Conservation (phyloP, 805 yeast genomes). For the Teunomyces funiuensis region DNA sequence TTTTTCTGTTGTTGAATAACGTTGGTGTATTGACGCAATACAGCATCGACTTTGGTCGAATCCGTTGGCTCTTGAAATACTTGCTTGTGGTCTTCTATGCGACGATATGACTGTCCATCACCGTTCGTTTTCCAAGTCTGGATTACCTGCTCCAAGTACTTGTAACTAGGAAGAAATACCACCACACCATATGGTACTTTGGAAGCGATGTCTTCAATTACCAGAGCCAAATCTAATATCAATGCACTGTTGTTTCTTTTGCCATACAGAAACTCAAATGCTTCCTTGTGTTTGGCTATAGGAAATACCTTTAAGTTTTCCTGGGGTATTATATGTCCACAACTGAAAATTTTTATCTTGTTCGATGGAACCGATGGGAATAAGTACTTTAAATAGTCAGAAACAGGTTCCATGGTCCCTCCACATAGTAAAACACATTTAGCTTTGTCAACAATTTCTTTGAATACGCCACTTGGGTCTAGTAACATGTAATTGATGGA, state of each 20-base stretch:
- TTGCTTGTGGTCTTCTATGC: conserved; percentile 31
- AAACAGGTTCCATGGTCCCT: conserved; percentile 90
- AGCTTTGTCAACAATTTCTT: conserved; percentile 61
- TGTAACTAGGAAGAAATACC: conserved; percentile 82
- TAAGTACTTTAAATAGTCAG: conserved; percentile 65
- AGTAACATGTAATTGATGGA: conserved; percentile 67
- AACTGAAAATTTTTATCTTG: conserved; percentile 56
- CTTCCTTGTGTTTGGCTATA: conserved; percentile 25
- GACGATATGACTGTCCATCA: conserved; percentile 32
- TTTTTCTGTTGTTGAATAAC: conserved; percentile 29
- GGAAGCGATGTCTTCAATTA: conserved; percentile 42
- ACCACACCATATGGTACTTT: conserved; percentile 75
- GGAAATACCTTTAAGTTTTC: conserved; percentile 64
- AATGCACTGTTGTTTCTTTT: conserved; percentile 50
- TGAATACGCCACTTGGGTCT: conserved; percentile 74
- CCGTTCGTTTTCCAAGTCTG: conserved; percentile 51
- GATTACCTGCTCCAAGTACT: conserved; percentile 56
- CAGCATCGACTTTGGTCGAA: conserved; percentile 40
- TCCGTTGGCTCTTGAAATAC: conserved; percentile 58
- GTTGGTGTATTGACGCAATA: conserved; percentile 51
- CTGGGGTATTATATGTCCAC: conserved; percentile 83
- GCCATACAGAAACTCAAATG: conserved; percentile 68
- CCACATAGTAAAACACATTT: conserved; percentile 82
- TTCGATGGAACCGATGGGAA: conserved; percentile 51
- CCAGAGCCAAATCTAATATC: conserved; percentile 51